Percentiles rank a stretch among this genome's conserved stretches.
phyloP scores from a whole-genome alignment of 257 asterid genomes.

The Mitragyna speciosa region DNA sequence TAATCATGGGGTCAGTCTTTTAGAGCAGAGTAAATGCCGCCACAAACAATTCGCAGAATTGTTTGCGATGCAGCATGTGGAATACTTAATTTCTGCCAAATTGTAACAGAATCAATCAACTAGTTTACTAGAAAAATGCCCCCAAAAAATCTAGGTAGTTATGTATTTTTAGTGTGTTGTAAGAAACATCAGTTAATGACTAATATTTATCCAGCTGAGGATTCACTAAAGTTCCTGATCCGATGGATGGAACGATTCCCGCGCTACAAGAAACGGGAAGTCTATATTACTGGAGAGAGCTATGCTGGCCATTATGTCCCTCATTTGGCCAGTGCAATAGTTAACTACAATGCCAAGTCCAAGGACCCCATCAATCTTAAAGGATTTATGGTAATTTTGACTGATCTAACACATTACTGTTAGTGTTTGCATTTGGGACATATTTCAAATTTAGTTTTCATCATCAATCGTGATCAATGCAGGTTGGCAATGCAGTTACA shows the following conservation, averaged over 20 bases:
- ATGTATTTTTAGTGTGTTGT: neutral
- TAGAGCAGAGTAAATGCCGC: neutral
- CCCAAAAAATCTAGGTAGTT: neutral
- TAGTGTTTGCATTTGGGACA: neutral
- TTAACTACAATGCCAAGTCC: conserved; percentile 50
- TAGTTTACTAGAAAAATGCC: too few relatives aligned
- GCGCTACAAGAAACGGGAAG: conserved; percentile 60
- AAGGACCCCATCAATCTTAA: conserved; percentile 58
- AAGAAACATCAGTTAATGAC: neutral
- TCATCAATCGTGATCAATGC: conserved; percentile 5
- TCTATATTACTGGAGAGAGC: conserved; percentile 84
- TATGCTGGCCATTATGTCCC: conserved; percentile 97
- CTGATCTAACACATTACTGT: neutral
- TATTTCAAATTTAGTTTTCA: neutral
- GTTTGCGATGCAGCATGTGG: too few relatives aligned
- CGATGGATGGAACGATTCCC: conserved; percentile 88
- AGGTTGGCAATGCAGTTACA: conserved; percentile 97
- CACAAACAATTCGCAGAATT: neutral
- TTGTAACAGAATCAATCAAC: neutral
- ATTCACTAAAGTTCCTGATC: conserved; percentile 69
- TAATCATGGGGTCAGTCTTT: conserved; percentile 7
- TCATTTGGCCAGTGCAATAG: conserved; percentile 70
- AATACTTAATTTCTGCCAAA: neutral
- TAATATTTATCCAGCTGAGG: conserved; percentile 52
- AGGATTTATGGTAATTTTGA: conserved; percentile 74